A percentile compares a stretch with the other conserved stretches of the same genome.
Evolutionary conservation across 495 filamentous ascomycete species (phyloP).

Genomic region (Penicillium turbatum): DNA sequence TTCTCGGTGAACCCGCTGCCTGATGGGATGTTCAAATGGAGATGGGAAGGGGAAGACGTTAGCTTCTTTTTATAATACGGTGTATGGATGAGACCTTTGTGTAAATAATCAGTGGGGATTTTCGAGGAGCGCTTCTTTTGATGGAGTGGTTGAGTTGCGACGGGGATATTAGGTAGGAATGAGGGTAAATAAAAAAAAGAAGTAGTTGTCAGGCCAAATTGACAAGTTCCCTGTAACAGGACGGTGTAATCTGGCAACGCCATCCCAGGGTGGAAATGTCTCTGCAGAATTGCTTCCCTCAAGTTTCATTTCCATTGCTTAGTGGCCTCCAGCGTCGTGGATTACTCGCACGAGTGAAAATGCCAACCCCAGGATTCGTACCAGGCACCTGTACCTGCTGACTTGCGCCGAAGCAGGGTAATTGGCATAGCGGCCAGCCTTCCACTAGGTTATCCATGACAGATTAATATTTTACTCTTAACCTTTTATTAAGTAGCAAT

Average conservation of each 20-base stretch:
- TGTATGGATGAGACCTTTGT: no score
- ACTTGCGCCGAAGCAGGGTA: slow-evolving; percentile 40
- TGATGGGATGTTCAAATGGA: no score
- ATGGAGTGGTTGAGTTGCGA: no score
- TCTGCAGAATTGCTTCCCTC: slow-evolving; percentile 67
- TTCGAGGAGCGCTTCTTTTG: no score
- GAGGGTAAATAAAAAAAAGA: slow-evolving; percentile 15
- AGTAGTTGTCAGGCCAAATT: slow-evolving; percentile 39
- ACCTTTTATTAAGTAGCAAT: neutral
- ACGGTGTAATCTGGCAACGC: slow-evolving; percentile 56
- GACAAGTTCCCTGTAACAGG: slow-evolving; percentile 41
- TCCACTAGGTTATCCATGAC: slow-evolving; percentile 48
- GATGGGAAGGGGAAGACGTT: no score
- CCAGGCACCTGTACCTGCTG: slow-evolving; percentile 53
- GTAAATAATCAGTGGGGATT: no score
- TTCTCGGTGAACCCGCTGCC: no score
- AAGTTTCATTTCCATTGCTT: slow-evolving; percentile 60
- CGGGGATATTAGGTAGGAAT: no score
- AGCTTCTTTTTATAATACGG: no score
- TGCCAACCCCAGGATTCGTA: slow-evolving; percentile 57
- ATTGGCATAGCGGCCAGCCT: slow-evolving; percentile 39
- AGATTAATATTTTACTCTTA: slow-evolving; percentile 24
- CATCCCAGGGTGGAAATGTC: slow-evolving; percentile 56
- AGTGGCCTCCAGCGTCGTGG: slow-evolving; percentile 53
- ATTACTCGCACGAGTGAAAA: slow-evolving; percentile 58